Base-by-base conservation (phyloP, 2,329 filamentous ascomycete genomes). In the Clarireedia paspali region DNA sequence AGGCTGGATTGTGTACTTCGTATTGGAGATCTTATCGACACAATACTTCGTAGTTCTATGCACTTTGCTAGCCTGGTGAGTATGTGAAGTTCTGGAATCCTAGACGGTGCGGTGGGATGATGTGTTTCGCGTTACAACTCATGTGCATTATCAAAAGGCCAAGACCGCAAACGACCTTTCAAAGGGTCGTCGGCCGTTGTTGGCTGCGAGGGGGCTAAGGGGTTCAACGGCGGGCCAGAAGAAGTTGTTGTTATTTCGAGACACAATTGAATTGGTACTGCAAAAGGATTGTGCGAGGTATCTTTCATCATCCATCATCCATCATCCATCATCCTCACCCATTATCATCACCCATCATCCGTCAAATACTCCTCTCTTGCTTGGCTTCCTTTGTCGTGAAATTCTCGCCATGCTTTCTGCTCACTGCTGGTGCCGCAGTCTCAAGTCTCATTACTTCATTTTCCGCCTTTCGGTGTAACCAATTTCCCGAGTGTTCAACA, bases 361-460 rank as follows among this genome's bases (percentile, higher is more conserved):
- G n/a, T 47, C 39, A 49, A 23, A 15, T n/a, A 2, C 15, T 42
- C 15, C 15, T 42, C 39, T 42, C 39, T 6, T 42, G 7, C 39
- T 42, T 42, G 7, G n/a, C 36, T 44, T 44, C 17, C 30, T 5
- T 54, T 36, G 5, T 23, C 15, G 14, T 47, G 24, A 23, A 38
- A 55, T 54, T 50, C 44, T 55, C 52, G 52, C 38, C 52, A 30
- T 42, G 20, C 24, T 42, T 34, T 34, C 9, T 34, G 5, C 34
- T 39, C 45, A 40, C 26, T 40, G 48, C 15, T 34, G 27, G 15
- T 40, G 24, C 26, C 34, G 52, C 38, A 23, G 39, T n/a, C 36
- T 10, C 5, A 10, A 15, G 38, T 17, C 23, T 34, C 7, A 42
- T 26, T 36, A 30, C n/a, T 6, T 10, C 38, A 42, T 17, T 10